Base-by-base conservation (phyloP, 805 yeast species). In the Pichia eremophila region DNA sequence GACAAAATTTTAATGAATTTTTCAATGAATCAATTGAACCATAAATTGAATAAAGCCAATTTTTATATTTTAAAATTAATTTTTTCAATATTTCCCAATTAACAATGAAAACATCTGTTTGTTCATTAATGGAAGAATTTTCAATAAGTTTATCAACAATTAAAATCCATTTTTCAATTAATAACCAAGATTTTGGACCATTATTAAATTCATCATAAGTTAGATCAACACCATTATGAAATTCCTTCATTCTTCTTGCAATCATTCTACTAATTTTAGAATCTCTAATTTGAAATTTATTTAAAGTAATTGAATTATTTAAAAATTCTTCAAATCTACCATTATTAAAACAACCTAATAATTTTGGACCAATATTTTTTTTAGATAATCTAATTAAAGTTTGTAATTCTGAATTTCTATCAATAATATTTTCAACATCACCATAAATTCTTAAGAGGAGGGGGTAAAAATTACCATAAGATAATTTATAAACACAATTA, bases 211-310 rank as follows among this genome's bases (percentile, higher is more conserved):
- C 96, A 4, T 66, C 67, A 3, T 65, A 62, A 22, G 77, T 74
- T 45, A 93, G 67, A 14, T 77, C 79, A 19, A 93, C 81, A 57
- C 91, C 90, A 48, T 73, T 73, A 61, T 93, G 99, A 47, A 93
- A 72, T 56, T 93, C 97, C 59, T 90, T 83, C 98, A 93, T 93
- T 70, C 99, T 82, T 70, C 95, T 80, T 14, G 96, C 97, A 53
- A 93, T 83, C 71, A 86, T 84, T 54, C 83, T 81, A 43, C 89
- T 79, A 18, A 85, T 81, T 29, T 79, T 81, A 52, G 87, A 80
- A 53, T 81, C 80, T 61, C 95, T 74, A 44, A 93, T 77, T 55
- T 86, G 87, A 8, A 76, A 72, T 54, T 79, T 83, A 36, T 81
- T 79, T 56, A 93, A 73, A 1, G 98, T 83, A 46, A 75, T 70